Percentiles rank a stretch among this genome's conserved stretches.
These are phyloP conservation scores for Nicotiana undulata DNA, from an alignment of 257 asterid genomes.

Conservation along the genomic window DNA sequence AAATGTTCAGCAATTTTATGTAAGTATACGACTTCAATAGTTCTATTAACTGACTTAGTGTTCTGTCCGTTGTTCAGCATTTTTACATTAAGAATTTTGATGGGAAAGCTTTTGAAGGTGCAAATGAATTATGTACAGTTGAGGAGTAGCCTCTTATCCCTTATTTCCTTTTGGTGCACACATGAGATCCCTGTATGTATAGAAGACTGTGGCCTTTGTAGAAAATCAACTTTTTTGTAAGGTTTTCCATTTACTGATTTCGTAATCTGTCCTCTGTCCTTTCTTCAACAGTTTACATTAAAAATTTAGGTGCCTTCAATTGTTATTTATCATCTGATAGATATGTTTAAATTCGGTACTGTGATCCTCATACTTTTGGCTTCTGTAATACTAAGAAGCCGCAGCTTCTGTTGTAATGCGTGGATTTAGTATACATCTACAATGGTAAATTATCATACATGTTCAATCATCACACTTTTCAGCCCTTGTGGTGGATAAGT, in stretches of 20 bases:
- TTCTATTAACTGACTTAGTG: background rate
- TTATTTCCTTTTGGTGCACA: background rate
- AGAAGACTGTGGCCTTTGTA: background rate
- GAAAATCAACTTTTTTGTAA: background rate
- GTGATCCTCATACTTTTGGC: background rate
- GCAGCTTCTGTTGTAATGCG: background rate
- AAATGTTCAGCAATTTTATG: constrained; percentile 89
- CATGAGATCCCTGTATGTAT: background rate
- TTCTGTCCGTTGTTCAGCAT: background rate
- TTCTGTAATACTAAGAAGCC: constrained; percentile 2
- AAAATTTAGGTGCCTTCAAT: background rate
- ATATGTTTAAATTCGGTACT: background rate
- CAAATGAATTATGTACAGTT: background rate
- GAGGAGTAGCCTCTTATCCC: background rate
- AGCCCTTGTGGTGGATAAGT: background rate
- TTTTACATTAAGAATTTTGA: background rate
- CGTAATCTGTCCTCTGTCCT: background rate
- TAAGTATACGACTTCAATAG: constrained; percentile 28
- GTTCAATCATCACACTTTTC: background rate
- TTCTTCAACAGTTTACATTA: background rate
- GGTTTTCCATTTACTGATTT: background rate
- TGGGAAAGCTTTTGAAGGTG: background rate
- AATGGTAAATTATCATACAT: background rate
- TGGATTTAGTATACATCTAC: background rate
- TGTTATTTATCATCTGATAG: background rate